A percentile compares a stretch with the other conserved stretches of the same genome.
These are phyloP conservation scores for Epichloe coenophiala DNA, from an alignment of 2,329 filamentous ascomycete species.

Conservation along the genomic window DNA sequence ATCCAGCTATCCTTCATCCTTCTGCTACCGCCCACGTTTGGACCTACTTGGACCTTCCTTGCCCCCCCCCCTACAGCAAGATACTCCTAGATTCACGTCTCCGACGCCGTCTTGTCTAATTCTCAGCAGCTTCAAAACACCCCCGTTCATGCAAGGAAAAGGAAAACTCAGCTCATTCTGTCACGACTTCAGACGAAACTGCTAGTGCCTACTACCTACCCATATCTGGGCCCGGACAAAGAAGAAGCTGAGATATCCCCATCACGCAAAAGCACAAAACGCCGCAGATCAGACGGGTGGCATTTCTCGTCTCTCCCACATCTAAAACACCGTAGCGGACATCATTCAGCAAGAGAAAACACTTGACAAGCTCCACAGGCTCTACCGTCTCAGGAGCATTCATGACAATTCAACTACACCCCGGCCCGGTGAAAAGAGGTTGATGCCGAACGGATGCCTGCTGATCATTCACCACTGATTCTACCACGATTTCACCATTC, in stretches of 20 bases:
- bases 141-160: not conserved
- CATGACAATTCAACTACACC: not conserved
- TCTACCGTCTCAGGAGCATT: not conserved
- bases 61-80: not conserved
- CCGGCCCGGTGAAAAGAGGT: slow-evolving; percentile 14
- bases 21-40: not conserved
- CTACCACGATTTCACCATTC: slow-evolving; percentile 11
- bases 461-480: slow-evolving; percentile 23
- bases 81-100: slow-evolving; percentile 2
- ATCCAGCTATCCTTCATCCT: not conserved
- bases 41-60: not conserved
- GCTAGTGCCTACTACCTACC: not conserved
- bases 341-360: not conserved
- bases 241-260: too few species aligned
- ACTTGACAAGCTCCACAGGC: not conserved
- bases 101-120: slow-evolving; percentile 4
- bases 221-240: not conserved
- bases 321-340: not conserved
- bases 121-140: not conserved
- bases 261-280: not conserved
- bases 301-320: not conserved
- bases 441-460: slow-evolving; percentile 41
- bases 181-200: slow-evolving; percentile 1
- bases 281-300: not conserved
- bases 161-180: not conserved